Percentiles rank a stretch among this genome's conserved stretches.
Conservation (phyloP, 129 eudicot genomes). For the Escallonia rubra region DNA sequence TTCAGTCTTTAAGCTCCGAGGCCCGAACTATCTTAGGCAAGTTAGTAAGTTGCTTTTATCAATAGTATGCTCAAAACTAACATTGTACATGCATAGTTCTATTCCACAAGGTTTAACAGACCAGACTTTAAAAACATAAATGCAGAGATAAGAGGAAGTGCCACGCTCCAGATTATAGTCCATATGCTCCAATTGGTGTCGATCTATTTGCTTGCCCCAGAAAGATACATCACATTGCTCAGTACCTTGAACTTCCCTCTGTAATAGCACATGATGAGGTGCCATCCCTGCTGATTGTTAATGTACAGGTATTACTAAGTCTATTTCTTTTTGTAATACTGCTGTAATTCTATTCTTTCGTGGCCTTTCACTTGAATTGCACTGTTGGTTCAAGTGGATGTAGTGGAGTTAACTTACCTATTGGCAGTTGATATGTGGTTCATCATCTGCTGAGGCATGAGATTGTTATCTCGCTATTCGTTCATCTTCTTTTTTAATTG, state of each 20-base stretch:
- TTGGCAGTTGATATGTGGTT: background rate
- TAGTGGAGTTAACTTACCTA: too few relatives aligned
- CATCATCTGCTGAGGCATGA: background rate
- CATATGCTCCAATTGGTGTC: slow-evolving; percentile 67
- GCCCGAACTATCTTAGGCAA: slow-evolving; percentile 67
- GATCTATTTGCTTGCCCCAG: slow-evolving; percentile 63
- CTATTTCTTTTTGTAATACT: background rate
- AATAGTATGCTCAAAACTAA: background rate
- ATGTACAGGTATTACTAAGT: slow-evolving; percentile 57
- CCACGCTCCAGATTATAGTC: slow-evolving; percentile 60
- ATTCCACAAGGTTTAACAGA: background rate
- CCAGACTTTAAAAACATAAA: background rate
- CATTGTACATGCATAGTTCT: background rate
- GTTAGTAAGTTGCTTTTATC: slow-evolving; percentile 5
- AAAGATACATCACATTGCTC: slow-evolving; percentile 78
- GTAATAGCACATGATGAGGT: slow-evolving; percentile 33
- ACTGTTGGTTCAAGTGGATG: too few relatives aligned
- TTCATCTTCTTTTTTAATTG: background rate
- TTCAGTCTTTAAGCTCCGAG: slow-evolving; percentile 74
- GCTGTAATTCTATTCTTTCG: background rate
- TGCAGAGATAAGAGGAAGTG: slow-evolving; percentile 71
- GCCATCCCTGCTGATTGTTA: slow-evolving; percentile 68
- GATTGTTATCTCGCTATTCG: background rate
- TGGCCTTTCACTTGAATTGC: background rate
- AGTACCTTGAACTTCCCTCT: slow-evolving; percentile 64